Percentiles rank a stretch among this genome's conserved stretches.
Evolutionary conservation across 495 filamentous ascomycete genomes (phyloP).

Genomic region (Barbatosphaeria neglecta): DNA sequence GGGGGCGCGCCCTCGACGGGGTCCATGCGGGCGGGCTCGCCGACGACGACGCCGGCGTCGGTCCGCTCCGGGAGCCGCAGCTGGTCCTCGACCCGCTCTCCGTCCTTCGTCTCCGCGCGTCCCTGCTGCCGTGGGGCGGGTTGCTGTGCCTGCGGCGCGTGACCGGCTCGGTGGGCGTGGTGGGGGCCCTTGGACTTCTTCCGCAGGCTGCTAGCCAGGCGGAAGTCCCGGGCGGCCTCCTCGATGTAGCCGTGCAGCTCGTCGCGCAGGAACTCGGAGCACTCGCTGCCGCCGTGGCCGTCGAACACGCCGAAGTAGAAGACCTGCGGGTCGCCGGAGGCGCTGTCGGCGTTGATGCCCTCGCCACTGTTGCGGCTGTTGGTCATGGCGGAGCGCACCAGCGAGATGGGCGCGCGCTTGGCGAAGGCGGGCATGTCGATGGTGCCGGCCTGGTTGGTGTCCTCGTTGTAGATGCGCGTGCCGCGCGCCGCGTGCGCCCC

Average conservation of each 20-base stretch:
- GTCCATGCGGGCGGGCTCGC: conserved; percentile 9
- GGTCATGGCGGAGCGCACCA: conserved; percentile 33
- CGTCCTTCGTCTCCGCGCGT: conserved; percentile 23
- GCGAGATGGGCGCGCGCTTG: conserved; percentile 59
- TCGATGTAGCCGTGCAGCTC: conserved; percentile 83
- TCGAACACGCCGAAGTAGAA: conserved; percentile 98
- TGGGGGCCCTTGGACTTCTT: conserved; percentile 8
- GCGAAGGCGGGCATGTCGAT: conserved; percentile 89
- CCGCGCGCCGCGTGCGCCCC: conserved; percentile 71
- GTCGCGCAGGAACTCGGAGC: conserved; percentile 75
- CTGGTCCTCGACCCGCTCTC: conserved; percentile 20
- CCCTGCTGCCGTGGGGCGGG: no score
- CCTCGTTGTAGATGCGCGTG: conserved; percentile 79
- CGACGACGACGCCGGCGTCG: conserved; percentile 11
- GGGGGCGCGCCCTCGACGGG: conserved; percentile 20
- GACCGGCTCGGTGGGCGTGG: no score
- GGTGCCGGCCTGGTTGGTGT: conserved; percentile 88
- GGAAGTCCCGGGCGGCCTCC: conserved; percentile 59
- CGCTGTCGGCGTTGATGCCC: conserved; percentile 54
- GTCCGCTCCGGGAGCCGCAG: conserved; percentile 15
- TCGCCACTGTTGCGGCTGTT: conserved; percentile 32
- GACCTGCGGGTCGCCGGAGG: conserved; percentile 81
- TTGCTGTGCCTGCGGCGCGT: no score
- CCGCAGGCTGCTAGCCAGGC: conserved; percentile 58
- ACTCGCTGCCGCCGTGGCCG: conserved; percentile 86